Evolutionary conservation across 2,329 filamentous ascomycete species (phyloP), one percentile per base, ranked within the genome.

Genomic region (Ceratocystis smalleyi): DNA sequence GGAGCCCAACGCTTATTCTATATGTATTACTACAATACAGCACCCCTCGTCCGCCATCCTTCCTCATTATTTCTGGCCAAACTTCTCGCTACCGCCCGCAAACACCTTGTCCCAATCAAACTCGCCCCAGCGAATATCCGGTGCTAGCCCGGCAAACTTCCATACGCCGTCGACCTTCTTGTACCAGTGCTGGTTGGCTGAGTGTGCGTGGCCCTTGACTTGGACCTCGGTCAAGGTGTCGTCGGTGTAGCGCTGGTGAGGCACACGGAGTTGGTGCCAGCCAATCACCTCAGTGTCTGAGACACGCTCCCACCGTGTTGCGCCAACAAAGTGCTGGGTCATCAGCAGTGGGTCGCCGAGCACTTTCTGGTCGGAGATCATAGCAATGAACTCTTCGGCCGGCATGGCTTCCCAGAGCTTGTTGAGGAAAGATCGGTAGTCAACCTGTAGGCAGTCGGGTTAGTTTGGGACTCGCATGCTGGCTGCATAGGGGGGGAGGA

Each of bases 351-450:
- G 78, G 73, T 85, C 81, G 66, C 84, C 83, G 30, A 87, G 75
- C 67, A 86, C 82, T 1, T 76, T 73, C 22, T 75, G 73, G 70
- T 78, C 76, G 30, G 81, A 81, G 68, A 83, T 75, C 81, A 86
- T 84, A 68, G 73, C 70, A 71, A 85, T 75, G 74, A 79, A 86
- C n/a, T 85, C 81, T 2, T 80, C 77, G 0, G 81, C 80, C 1
- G 80, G 76, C 81, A 86, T 84, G 61, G 78, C 76, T 60, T 81
- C 78, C 82, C 82, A 85, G 64, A 81, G 72, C 70, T 80, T 80
- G 72, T 82, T 77, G 62, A 83, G 78, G 72, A 85, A 82, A 49
- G 79, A 78, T 61, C 81, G 82, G 79, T 91, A 91, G 77, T 91
- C 87, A 70, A 90, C 80, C 78, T 86, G 72, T 5, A 27, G 32